Evolutionary conservation across 345 rosid genomes (phyloP).

Genomic region (Eucalyptus pauciflora): DNA sequence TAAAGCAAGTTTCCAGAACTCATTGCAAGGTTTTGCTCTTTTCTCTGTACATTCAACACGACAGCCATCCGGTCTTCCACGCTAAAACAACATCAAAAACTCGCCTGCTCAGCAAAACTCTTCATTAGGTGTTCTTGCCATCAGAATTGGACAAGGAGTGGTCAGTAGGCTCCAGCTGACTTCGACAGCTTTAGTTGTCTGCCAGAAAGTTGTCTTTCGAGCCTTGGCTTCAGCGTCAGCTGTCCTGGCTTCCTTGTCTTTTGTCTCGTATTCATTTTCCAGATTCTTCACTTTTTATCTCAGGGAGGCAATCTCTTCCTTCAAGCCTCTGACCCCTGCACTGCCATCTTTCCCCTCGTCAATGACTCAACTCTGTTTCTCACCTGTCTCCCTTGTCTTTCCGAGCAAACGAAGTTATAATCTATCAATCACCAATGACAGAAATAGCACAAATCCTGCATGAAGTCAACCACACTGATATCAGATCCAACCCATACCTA

Average conservation of each 20-base stretch:
- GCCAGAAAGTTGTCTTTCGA: constrained; percentile 55
- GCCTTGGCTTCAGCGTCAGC: constrained; percentile 52
- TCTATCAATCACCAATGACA: constrained; percentile 71
- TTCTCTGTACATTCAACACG: neutral
- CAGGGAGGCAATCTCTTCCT: constrained; percentile 26
- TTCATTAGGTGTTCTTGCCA: constrained; percentile 20
- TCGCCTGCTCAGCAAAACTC: neutral
- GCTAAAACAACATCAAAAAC: neutral
- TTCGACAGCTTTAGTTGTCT: constrained; percentile 57
- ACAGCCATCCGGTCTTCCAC: neutral
- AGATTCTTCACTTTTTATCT: constrained; percentile 31
- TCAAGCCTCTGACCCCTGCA: constrained; percentile 22
- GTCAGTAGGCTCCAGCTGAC: constrained; percentile 41
- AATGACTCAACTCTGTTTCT: constrained; percentile 48
- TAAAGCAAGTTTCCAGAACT: neutral
- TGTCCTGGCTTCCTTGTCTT: constrained; percentile 34
- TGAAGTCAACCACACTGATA: neutral
- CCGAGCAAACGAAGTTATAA: constrained; percentile 62
- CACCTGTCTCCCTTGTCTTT: constrained; percentile 59
- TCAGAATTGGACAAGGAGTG: constrained; percentile 17
- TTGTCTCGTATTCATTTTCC: constrained; percentile 35
- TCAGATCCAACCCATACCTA: neutral
- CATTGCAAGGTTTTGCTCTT: neutral
- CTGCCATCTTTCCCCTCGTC: constrained; percentile 40
- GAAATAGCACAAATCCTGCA: constrained; percentile 68